Conservation (phyloP, 2,329 filamentous ascomycete genomes). For the Pseudogymnoascus sp. region DNA sequence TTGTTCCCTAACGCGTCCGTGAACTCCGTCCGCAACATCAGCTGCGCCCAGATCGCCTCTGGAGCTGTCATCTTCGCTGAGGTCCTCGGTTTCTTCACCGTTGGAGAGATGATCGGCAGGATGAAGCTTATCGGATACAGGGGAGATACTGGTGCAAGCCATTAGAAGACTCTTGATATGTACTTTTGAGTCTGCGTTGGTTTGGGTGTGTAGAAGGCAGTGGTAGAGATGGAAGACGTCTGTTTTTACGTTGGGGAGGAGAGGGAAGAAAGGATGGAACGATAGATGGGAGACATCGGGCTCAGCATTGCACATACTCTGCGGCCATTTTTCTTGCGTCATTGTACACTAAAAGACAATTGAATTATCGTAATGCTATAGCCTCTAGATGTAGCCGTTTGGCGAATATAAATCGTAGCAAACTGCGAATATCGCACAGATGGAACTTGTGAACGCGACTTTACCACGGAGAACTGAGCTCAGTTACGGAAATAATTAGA, state of each 20-base stretch:
- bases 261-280: neutral
- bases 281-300: constrained; percentile 6
- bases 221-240: neutral
- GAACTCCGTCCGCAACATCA: constrained; percentile 58
- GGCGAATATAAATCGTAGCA: neutral
- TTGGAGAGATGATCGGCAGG: constrained; percentile 93
- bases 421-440: neutral
- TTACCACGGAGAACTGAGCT: neutral
- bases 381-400: neutral
- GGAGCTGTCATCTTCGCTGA: constrained; percentile 76
- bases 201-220: neutral
- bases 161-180: constrained; percentile 33
- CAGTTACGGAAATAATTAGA: neutral
- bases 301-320: constrained; percentile 9
- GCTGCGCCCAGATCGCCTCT: constrained; percentile 58
- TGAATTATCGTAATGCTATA: constrained; percentile 9
- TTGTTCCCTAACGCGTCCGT: constrained; percentile 44
- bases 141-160: constrained; percentile 52
- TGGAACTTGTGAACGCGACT: neutral
- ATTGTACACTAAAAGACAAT: constrained; percentile 8
- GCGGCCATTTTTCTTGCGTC: constrained; percentile 2
- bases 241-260: neutral
- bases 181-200: neutral
- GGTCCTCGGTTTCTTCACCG: constrained; percentile 91
- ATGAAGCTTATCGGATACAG: constrained; percentile 93